These are phyloP conservation scores for Saccharomycopsis hybrid DNA, from an alignment of 1,139 yeast species.

Conservation along the genomic window DNA sequence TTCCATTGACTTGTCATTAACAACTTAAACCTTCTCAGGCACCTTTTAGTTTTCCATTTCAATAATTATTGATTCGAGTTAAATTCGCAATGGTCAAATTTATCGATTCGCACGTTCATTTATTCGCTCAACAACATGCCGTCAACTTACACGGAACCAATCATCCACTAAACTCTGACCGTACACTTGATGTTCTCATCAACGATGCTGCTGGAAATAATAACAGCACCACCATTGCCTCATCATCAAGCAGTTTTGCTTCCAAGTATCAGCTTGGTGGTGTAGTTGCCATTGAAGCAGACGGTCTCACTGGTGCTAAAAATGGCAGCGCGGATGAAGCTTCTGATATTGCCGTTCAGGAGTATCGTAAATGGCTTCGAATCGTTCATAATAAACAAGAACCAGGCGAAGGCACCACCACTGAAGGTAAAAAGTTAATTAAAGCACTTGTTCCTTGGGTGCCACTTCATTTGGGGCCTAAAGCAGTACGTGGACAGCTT, in stretches of 20 bases:
- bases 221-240: too few relatives aligned
- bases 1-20: too few relatives aligned
- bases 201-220: neutral
- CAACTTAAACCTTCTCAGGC: too few relatives aligned
- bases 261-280: constrained; percentile 24
- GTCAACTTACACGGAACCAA: neutral
- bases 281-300: constrained; percentile 30
- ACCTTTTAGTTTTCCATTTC: too few relatives aligned
- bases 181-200: constrained; percentile 8
- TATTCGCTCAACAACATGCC: constrained; percentile 26
- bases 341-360: constrained; percentile 13
- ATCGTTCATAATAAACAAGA: constrained; percentile 24
- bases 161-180: constrained; percentile 11
- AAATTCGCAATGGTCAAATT: neutral
- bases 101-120: constrained; percentile 33
- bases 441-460: constrained; percentile 30
- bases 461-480: constrained; percentile 25
- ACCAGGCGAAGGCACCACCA: constrained; percentile 23
- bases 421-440: constrained; percentile 16
- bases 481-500: constrained; percentile 22
- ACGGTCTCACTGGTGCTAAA: constrained; percentile 24
- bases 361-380: constrained; percentile 7
- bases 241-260: neutral
- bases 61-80: too few relatives aligned
- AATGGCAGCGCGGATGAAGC: constrained; percentile 24